A percentile compares a stretch with the other conserved stretches of the same genome.
Conservation (phyloP, 306 rosid species). For the Rubus parviflorus region DNA sequence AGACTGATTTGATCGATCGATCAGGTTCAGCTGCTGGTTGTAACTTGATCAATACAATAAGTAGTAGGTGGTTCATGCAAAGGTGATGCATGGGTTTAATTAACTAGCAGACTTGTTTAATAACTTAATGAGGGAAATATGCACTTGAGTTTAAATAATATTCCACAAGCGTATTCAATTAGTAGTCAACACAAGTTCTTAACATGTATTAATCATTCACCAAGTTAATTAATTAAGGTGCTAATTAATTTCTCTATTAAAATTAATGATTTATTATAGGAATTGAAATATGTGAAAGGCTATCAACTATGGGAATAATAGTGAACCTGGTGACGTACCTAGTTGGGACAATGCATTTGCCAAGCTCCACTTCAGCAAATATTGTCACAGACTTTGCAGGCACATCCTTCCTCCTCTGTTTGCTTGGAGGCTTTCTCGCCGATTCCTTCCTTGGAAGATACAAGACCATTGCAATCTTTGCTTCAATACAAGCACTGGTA, state of each 20-base stretch:
- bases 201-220: background rate
- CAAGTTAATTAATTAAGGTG: background rate
- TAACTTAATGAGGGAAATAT: background rate
- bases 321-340: conserved; percentile 91
- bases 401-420: conserved; percentile 73
- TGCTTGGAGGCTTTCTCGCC: conserved; percentile 94
- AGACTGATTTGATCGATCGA: background rate
- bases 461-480: conserved; percentile 70
- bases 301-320: conserved; percentile 91
- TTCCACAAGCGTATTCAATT: background rate
- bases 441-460: conserved; percentile 92
- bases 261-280: conserved; percentile 44
- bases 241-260: conserved; percentile 1
- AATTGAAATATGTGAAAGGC: conserved; percentile 83
- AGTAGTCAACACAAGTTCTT: background rate
- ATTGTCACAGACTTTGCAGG: conserved; percentile 89
- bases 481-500: conserved; percentile 75
- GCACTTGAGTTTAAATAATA: background rate
- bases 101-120: background rate
- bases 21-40: background rate
- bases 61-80: conserved; percentile 25
- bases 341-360: conserved; percentile 76
- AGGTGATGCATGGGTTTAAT: conserved; percentile 2
- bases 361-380: conserved; percentile 92
- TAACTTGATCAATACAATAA: background rate